Evolutionary conservation across 768 basidiomycete species (phyloP), one percentile per base, ranked within the genome.

Genomic region (Podaxis sp.): DNA sequence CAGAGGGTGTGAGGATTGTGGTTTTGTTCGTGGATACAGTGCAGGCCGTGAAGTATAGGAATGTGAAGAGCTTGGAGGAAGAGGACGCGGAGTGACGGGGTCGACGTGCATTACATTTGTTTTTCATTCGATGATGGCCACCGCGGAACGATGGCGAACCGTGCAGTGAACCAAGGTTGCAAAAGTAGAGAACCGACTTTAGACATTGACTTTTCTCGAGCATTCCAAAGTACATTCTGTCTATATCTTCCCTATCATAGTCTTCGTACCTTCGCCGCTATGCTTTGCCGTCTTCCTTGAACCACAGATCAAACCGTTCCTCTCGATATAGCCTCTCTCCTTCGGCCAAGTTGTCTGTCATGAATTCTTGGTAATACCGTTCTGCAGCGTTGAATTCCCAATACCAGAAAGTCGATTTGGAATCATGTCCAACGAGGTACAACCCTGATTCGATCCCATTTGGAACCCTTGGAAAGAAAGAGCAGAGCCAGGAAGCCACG

Each of bases 21-120:
- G 24, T 61, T 17, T 19, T 15, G 13, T 17, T 28, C 9, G 53
- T 55, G 40, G 28, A 36, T 55, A 12, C 48, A 4, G 19, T 33
- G 5, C 61, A 61, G 42, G 61, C 61, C 4, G 30, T 54, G 30
- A 48, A n/a, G 44, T 61, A 48, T 30, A 30, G 52, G 42, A 46
- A 33, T 48, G 52, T 54, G 19, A 55, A 42, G 40, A 28, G 17
- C 15, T 17, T 24, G 17, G 55, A 56, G 9, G 55, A 2, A 19
- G 55, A 57, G 39, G 55, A 44, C 24, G 42, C 7, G 17, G 55
- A 57, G 24, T 57, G 24, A 42, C n/a, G 3, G 1, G 12, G 49
- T 28, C n/a, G 44, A n/a, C 1, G 11, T 24, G 49, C 24, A 28
- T 51, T 51, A 3, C 13, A 1, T 12, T 51, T 2, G 15, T 26